A percentile compares a stretch with the other conserved stretches of the same genome.
phyloP scores from a whole-genome alignment of 116 monocot species.

The Papilionanthe hybrid region DNA sequence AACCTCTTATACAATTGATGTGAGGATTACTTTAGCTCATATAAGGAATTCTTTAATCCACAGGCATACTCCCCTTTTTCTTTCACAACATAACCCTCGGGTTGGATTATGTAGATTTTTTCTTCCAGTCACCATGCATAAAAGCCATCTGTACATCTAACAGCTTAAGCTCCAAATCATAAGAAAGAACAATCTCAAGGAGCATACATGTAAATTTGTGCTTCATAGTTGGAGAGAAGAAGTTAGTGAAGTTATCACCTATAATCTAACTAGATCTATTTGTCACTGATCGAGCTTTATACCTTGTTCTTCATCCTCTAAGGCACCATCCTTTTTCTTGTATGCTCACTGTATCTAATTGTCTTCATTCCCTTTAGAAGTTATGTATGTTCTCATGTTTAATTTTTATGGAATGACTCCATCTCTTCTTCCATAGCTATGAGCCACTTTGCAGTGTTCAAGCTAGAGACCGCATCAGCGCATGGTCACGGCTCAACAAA shows the following conservation, averaged over 20 bases:
- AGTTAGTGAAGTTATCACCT: too few species aligned
- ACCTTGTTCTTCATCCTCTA: not conserved
- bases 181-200: not conserved
- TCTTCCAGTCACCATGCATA: not conserved
- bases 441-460: not conserved
- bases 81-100: not conserved
- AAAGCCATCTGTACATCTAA: not conserved
- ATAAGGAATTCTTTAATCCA: not conserved
- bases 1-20: not conserved
- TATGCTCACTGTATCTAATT: not conserved
- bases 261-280: too few species aligned
- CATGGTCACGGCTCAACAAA: not conserved
- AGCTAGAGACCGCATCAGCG: not conserved
- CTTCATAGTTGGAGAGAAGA: too few species aligned
- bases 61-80: not conserved
- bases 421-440: constrained; percentile 1
- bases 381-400: not conserved
- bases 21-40: not conserved
- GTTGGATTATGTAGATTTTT: not conserved
- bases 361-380: not conserved
- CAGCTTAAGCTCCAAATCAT: not conserved
- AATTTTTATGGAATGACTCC: not conserved
- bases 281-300: not conserved
- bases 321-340: not conserved
- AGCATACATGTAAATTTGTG: not conserved